A percentile compares a stretch with the other conserved stretches of the same genome.
phyloP scores from a whole-genome alignment of 805 yeast genomes.

The Yarrowia porcina region DNA sequence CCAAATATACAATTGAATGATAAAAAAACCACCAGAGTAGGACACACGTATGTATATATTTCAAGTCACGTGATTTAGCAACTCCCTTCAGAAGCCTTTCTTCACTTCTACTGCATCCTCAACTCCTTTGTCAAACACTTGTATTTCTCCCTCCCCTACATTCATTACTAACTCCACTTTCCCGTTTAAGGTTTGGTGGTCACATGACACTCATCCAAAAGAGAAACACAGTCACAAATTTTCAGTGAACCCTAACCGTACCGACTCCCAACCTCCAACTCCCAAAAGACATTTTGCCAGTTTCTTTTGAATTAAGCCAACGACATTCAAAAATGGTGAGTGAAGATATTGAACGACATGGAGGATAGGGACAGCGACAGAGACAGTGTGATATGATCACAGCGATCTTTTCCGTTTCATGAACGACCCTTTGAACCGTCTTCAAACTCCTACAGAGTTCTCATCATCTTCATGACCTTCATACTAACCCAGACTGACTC shows the following conservation, averaged over 20 bases:
- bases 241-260: constrained; percentile 1
- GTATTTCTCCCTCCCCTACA: not conserved
- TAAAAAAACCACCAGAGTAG: too few species aligned
- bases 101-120: too few species aligned
- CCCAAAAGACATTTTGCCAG: constrained; percentile 8
- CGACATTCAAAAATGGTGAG: constrained; percentile 29
- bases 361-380: not conserved
- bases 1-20: too few species aligned
- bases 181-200: not conserved
- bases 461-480: too few species aligned
- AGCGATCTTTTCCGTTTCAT: not conserved
- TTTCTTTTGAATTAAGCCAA: constrained; percentile 25
- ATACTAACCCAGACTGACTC: constrained; percentile 38
- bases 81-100: too few species aligned
- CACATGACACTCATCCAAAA: not conserved
- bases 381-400: not conserved
- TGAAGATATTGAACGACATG: not conserved
- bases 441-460: too few species aligned
- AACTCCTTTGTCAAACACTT: too few species aligned
- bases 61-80: too few species aligned
- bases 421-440: too few species aligned
- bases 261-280: constrained; percentile 13
- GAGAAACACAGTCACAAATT: constrained; percentile 20
- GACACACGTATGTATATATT: too few species aligned
- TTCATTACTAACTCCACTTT: too few species aligned